Conservation (phyloP, 495 filamentous ascomycete genomes). For the Trichoderma gamsii region DNA sequence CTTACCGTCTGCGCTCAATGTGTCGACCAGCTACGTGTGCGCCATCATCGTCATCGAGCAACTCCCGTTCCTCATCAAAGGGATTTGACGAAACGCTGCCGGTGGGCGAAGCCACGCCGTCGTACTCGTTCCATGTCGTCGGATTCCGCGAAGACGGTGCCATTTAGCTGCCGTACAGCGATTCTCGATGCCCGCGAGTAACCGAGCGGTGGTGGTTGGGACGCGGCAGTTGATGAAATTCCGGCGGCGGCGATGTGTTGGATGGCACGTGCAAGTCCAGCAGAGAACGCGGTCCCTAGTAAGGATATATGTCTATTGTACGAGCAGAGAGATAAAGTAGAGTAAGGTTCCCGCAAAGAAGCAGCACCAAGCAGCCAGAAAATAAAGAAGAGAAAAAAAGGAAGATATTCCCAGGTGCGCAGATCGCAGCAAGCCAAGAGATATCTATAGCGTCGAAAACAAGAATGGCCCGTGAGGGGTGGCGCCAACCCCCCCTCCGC, state of each 20-base stretch:
- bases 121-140: conserved; percentile 49
- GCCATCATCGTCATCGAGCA: conserved; percentile 35
- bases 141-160: conserved; percentile 32
- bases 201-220: not conserved
- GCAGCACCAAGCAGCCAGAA: not conserved
- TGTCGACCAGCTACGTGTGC: not conserved
- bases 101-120: conserved; percentile 29
- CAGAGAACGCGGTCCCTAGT: too few relatives aligned
- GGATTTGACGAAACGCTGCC: conserved; percentile 33
- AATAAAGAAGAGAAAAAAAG: not conserved
- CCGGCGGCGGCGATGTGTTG: too few relatives aligned
- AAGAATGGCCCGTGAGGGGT: not conserved
- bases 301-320: too few relatives aligned
- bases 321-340: not conserved
- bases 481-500: not conserved
- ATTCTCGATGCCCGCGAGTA: not conserved
- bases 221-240: not conserved
- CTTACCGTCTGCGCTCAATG: conserved; percentile 15
- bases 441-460: not conserved
- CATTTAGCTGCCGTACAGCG: not conserved
- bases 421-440: not conserved
- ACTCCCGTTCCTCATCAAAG: conserved; percentile 32
- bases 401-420: not conserved
- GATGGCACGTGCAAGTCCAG: too few relatives aligned
- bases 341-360: not conserved